Conservation (phyloP, 192 early-diverging fungal species). For the Backusella tarrabulga region DNA sequence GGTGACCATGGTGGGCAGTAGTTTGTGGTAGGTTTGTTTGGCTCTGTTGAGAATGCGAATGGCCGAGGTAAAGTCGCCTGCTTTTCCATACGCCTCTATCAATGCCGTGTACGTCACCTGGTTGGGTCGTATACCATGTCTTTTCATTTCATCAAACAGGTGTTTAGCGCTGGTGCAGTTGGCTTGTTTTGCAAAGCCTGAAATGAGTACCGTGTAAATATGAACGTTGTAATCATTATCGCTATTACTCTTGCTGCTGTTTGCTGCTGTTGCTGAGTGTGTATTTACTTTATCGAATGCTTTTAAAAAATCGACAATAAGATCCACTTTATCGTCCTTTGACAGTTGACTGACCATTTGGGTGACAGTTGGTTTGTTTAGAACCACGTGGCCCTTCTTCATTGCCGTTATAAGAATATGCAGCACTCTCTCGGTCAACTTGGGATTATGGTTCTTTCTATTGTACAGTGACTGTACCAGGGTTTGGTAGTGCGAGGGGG, state of each 20-base stretch:
- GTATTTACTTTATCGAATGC: neutral
- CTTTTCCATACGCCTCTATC: conserved; percentile 23
- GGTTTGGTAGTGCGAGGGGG: conserved; percentile 16
- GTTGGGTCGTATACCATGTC: conserved; percentile 18
- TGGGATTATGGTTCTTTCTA: neutral
- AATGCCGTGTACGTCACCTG: conserved; percentile 20
- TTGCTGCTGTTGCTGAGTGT: neutral
- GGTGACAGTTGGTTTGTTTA: conserved; percentile 12
- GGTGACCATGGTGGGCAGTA: conserved; percentile 7
- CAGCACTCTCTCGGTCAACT: neutral
- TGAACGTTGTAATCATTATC: conserved; percentile 16
- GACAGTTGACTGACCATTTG: neutral
- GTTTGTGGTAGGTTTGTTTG: neutral
- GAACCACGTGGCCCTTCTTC: neutral
- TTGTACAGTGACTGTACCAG: conserved; percentile 4
- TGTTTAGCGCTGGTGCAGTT: conserved; percentile 16
- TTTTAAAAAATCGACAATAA: conserved; percentile 4
- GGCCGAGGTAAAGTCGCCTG: conserved; percentile 12
- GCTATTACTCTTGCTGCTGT: neutral
- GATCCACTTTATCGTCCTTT: conserved; percentile 1
- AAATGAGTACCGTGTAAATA: conserved; percentile 34
- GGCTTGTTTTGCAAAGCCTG: conserved; percentile 17
- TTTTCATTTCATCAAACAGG: conserved; percentile 25
- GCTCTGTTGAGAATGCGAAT: conserved; percentile 7
- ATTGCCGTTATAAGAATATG: conserved; percentile 1